Evolutionary conservation across 352 stramenopile genomes (phyloP).

Genomic region (Stramenopiles sp.): DNA sequence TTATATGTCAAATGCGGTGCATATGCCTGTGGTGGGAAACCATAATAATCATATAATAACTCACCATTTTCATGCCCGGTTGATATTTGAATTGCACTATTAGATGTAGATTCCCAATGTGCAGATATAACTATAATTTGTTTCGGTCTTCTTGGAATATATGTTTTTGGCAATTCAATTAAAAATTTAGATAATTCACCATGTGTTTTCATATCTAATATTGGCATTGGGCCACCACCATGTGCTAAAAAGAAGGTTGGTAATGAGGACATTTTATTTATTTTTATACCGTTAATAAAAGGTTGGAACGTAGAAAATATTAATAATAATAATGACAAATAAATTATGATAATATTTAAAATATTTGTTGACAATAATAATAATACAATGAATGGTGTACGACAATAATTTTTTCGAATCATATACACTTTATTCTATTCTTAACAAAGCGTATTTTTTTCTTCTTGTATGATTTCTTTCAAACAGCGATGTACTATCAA

Average conservation of each 20-base stretch:
- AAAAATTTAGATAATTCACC: constrained; percentile 25
- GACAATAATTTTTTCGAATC: too few relatives aligned
- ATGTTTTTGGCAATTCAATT: constrained; percentile 23
- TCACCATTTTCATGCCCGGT: constrained; percentile 21
- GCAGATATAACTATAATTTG: constrained; percentile 56
- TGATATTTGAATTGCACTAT: constrained; percentile 25
- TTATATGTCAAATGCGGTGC: constrained; percentile 52
- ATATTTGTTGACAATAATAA: too few relatives aligned
- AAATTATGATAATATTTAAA: too few relatives aligned
- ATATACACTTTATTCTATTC: too few relatives aligned
- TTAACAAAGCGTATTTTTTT: too few relatives aligned
- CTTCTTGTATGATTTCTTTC: too few relatives aligned
- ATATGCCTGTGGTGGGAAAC: constrained; percentile 59
- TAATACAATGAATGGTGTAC: too few relatives aligned
- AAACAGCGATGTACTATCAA: too few relatives aligned
- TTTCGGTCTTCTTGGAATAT: constrained; percentile 27
- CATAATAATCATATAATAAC: constrained; percentile 68
- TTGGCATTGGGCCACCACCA: constrained; percentile 34
- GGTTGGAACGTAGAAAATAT: too few relatives aligned
- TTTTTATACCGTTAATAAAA: too few relatives aligned
- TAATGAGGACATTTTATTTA: too few relatives aligned
- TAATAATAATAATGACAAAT: too few relatives aligned
- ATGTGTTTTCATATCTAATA: constrained; percentile 21
- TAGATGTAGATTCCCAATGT: constrained; percentile 46
- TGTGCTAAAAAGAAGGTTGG: constrained; percentile 34